These are phyloP conservation scores for Mycothermus thermophilus DNA, from an alignment of 495 filamentous ascomycete genomes.

Conservation along the genomic window DNA sequence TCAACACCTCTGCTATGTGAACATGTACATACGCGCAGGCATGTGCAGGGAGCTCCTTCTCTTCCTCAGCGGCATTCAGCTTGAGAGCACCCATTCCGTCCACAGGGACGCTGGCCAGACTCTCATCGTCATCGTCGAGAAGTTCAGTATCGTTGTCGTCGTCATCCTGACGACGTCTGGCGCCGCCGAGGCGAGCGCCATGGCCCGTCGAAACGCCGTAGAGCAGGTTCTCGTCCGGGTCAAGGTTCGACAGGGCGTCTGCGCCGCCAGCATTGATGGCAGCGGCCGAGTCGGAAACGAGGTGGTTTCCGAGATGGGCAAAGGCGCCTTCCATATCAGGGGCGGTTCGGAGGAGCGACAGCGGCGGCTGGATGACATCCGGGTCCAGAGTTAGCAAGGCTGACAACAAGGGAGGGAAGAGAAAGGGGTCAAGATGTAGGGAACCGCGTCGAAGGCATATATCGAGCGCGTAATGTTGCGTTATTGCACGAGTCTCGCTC, in stretches of 20 bases:
- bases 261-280: slow-evolving; percentile 54
- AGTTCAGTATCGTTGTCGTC: slow-evolving; percentile 82
- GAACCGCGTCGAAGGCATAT: too few species aligned
- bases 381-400: too few species aligned
- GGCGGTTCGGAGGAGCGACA: slow-evolving; percentile 4
- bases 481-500: too few species aligned
- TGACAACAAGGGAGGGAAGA: too few species aligned
- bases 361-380: slow-evolving; percentile 5
- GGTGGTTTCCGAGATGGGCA: slow-evolving; percentile 71
- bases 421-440: too few species aligned
- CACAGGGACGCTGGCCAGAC: slow-evolving; percentile 71
- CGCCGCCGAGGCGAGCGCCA: slow-evolving; percentile 42
- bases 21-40: slow-evolving; percentile 74
- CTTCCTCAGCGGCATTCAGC: slow-evolving; percentile 54
- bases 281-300: slow-evolving; percentile 56
- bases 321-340: slow-evolving; percentile 79
- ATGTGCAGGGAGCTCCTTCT: slow-evolving; percentile 85
- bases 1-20: too few species aligned
- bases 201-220: slow-evolving; percentile 54
- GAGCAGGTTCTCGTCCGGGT: slow-evolving; percentile 63
- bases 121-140: slow-evolving; percentile 86
- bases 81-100: slow-evolving; percentile 58
- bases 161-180: slow-evolving; percentile 54
- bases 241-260: slow-evolving; percentile 52
- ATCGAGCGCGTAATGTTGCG: too few species aligned